phyloP scores from a whole-genome alignment of 495 filamentous ascomycete genomes.

The Aspergillus biplanus region DNA sequence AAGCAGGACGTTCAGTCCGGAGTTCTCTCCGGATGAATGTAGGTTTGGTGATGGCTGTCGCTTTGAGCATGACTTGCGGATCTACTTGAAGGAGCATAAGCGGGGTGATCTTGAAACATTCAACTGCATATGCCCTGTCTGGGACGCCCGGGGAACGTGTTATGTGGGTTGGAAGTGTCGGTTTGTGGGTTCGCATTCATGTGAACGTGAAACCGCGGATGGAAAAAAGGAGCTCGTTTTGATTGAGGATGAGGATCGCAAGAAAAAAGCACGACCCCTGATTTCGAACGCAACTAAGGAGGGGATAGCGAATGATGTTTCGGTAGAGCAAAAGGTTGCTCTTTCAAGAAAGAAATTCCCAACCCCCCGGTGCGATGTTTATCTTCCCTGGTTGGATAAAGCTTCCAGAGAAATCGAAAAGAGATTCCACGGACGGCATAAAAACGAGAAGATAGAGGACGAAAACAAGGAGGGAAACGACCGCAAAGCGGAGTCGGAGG shows the following conservation, averaged over 20 bases:
- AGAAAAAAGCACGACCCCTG: conserved; percentile 40
- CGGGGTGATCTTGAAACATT: conserved; percentile 77
- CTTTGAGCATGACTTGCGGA: conserved; percentile 78
- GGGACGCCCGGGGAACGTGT: conserved; percentile 74
- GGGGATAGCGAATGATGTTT: conserved; percentile 75
- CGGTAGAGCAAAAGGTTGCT: conserved; percentile 64
- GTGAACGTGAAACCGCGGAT: conserved; percentile 72
- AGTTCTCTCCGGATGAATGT: conserved; percentile 76
- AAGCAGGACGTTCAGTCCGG: conserved; percentile 63
- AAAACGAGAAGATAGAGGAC: conserved; percentile 18
- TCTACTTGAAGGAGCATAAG: conserved; percentile 82
- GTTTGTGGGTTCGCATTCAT: conserved; percentile 79
- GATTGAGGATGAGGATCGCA: conserved; percentile 55
- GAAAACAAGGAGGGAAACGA: conserved; percentile 37
- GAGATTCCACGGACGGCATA: conserved; percentile 36
- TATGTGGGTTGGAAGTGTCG: conserved; percentile 89
- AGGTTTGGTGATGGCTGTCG: conserved; percentile 76
- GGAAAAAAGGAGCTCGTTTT: conserved; percentile 82
- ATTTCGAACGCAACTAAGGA: conserved; percentile 49
- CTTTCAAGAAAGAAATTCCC: conserved; percentile 67
- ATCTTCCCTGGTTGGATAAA: conserved; percentile 72
- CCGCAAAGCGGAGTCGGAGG: conserved; percentile 50
- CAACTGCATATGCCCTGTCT: conserved; percentile 77
- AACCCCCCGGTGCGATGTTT: conserved; percentile 73
- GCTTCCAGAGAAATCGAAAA: conserved; percentile 60